phyloP scores from a whole-genome alignment of 495 filamentous ascomycete species.

The Parachaetomium inaequale region DNA sequence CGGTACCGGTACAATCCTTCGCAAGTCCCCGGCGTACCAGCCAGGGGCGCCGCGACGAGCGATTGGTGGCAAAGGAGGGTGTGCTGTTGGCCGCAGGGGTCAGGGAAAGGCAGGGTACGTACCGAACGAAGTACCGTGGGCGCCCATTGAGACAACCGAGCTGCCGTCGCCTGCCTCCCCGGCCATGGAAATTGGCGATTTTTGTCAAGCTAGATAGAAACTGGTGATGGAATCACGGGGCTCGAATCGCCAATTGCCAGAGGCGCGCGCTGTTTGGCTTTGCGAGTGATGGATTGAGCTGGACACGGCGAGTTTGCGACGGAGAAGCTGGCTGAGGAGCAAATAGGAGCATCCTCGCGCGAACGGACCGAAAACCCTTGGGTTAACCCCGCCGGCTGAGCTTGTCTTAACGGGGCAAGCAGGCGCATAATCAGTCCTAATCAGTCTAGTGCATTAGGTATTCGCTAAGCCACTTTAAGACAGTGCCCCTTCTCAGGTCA shows the following conservation, averaged over 20 bases:
- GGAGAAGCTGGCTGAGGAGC: not conserved
- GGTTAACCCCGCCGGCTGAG: not conserved
- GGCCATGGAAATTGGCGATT: no score
- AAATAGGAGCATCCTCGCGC: conserved; percentile 5
- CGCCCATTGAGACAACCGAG: not conserved
- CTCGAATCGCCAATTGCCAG: not conserved
- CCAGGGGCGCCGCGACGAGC: conserved; percentile 23
- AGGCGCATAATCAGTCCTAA: conserved; percentile 1
- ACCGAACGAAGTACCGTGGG: not conserved
- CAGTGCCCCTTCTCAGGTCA: conserved; percentile 15
- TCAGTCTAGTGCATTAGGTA: not conserved
- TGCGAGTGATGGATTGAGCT: not conserved
- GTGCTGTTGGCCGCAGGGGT: conserved; percentile 8
- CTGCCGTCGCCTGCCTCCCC: not conserved
- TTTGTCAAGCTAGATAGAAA: no score
- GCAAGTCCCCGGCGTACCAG: conserved; percentile 29
- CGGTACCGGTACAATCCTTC: conserved; percentile 32
- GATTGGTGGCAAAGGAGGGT: conserved; percentile 8
- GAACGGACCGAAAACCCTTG: conserved; percentile 25
- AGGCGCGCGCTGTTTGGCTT: not conserved
- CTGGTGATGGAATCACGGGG: no score
- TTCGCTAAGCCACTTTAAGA: conserved; percentile 17
- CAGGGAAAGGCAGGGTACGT: conserved; percentile 2
- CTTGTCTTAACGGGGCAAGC: conserved; percentile 9
- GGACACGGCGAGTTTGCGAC: not conserved